phyloP scores from a whole-genome alignment of 805 yeast genomes.

The Candida glaebosa region DNA sequence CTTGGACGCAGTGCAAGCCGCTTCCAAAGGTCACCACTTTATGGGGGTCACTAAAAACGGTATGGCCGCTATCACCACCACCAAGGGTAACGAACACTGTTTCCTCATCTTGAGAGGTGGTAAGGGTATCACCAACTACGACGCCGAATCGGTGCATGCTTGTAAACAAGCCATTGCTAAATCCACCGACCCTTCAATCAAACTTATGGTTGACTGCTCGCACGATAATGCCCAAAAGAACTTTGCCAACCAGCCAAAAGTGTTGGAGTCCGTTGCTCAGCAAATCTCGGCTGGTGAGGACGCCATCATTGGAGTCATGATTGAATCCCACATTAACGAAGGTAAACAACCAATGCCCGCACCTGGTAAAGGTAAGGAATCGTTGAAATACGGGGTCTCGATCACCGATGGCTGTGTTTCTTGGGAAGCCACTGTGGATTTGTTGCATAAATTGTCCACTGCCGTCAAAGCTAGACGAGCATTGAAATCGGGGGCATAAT shows the following conservation, averaged over 20 bases:
- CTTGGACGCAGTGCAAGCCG: slow-evolving; percentile 89
- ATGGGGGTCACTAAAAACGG: slow-evolving; percentile 98
- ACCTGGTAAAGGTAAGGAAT: slow-evolving; percentile 44
- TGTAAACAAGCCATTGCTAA: slow-evolving; percentile 63
- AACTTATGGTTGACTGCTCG: slow-evolving; percentile 94
- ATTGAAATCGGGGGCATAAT: slow-evolving; percentile 9
- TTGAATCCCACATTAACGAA: slow-evolving; percentile 86
- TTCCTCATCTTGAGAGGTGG: slow-evolving; percentile 97
- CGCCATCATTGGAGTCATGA: slow-evolving; percentile 87
- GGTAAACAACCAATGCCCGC: slow-evolving; percentile 85
- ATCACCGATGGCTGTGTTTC: slow-evolving; percentile 96
- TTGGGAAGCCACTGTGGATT: slow-evolving; percentile 83
- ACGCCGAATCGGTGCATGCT: slow-evolving; percentile 67
- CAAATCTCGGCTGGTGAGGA: slow-evolving; percentile 82
- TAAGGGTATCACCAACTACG: slow-evolving; percentile 89
- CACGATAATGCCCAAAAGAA: slow-evolving; percentile 97
- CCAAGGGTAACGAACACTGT: slow-evolving; percentile 92
- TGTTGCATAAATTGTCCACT: slow-evolving; percentile 72
- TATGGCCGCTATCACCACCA: slow-evolving; percentile 91
- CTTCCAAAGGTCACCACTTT: slow-evolving; percentile 90
- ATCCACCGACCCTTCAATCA: slow-evolving; percentile 44
- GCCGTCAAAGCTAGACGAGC: slow-evolving; percentile 84
- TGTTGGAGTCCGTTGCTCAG: slow-evolving; percentile 74
- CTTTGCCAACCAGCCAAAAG: slow-evolving; percentile 92
- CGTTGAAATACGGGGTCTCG: slow-evolving; percentile 87